Percentiles rank a stretch among this genome's conserved stretches.
Conservation (phyloP, 345 rosid genomes). For the Acer saccharum region DNA sequence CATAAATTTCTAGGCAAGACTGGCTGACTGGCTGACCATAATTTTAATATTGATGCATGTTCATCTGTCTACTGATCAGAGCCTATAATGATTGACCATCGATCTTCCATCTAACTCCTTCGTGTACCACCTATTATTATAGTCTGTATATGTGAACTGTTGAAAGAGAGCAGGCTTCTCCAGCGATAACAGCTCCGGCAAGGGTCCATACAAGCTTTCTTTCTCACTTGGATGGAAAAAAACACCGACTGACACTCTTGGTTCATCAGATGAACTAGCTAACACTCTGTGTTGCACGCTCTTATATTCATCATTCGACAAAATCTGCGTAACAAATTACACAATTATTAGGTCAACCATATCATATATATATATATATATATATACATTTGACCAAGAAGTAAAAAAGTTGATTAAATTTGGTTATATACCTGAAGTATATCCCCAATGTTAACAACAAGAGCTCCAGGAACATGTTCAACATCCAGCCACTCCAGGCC, state of each 20-base stretch:
- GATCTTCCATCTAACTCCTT: constrained; percentile 48
- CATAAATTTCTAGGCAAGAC: not conserved
- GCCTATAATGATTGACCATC: constrained; percentile 36
- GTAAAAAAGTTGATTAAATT: not conserved
- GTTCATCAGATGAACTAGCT: constrained; percentile 37
- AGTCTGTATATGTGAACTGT: constrained; percentile 35
- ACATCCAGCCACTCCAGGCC: constrained; percentile 49
- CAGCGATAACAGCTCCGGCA: constrained; percentile 38
- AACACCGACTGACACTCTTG: constrained; percentile 41
- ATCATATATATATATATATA: too few species aligned
- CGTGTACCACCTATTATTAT: constrained; percentile 39
- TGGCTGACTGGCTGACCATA: too few species aligned
- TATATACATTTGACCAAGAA: too few species aligned
- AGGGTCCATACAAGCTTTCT: constrained; percentile 38
- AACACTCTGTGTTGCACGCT: constrained; percentile 53
- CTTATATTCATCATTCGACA: constrained; percentile 49
- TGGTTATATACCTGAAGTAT: constrained; percentile 40
- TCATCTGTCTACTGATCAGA: constrained; percentile 6
- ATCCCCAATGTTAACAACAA: constrained; percentile 53
- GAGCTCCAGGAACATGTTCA: constrained; percentile 42
- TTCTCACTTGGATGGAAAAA: constrained; percentile 43
- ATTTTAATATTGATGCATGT: not conserved
- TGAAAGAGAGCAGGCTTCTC: constrained; percentile 40
- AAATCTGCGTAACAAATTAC: constrained; percentile 28
- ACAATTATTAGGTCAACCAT: too few species aligned